Evolutionary conservation across 179 eudicot species (phyloP).

Genomic region (Beta macrorhiza): DNA sequence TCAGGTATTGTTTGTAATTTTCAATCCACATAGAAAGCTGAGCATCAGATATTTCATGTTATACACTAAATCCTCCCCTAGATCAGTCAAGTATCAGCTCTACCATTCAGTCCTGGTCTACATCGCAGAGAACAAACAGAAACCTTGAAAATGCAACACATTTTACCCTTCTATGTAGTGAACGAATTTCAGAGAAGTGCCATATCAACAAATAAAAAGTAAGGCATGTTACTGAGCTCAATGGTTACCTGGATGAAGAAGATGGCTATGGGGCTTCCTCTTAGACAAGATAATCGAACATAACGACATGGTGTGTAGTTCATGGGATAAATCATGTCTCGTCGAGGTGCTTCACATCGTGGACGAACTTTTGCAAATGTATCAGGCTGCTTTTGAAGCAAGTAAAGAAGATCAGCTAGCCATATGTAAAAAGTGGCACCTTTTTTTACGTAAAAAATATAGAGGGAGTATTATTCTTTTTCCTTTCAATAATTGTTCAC

Average conservation of each 20-base stretch:
- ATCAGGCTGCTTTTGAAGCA: constrained; percentile 56
- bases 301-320: constrained; percentile 81
- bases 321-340: constrained; percentile 74
- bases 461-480: not conserved
- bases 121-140: not conserved
- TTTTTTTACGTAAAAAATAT: not conserved
- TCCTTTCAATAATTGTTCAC: too few species aligned
- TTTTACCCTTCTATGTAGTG: not conserved
- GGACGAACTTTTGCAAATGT: constrained; percentile 73
- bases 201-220: not conserved
- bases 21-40: not conserved
- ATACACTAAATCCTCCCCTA: not conserved
- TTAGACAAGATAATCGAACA: constrained; percentile 80
- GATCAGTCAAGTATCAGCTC: not conserved
- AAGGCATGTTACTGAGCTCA: not conserved
- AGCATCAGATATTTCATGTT: not conserved
- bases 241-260: constrained; percentile 71
- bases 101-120: not conserved
- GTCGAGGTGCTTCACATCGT: constrained; percentile 88
- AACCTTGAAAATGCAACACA: not conserved
- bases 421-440: not conserved
- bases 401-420: not conserved
- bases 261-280: constrained; percentile 85
- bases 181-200: not conserved
- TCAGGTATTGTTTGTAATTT: not conserved